Conservation (phyloP, 2,329 filamentous ascomycete species). For the Penicillium sp. region DNA sequence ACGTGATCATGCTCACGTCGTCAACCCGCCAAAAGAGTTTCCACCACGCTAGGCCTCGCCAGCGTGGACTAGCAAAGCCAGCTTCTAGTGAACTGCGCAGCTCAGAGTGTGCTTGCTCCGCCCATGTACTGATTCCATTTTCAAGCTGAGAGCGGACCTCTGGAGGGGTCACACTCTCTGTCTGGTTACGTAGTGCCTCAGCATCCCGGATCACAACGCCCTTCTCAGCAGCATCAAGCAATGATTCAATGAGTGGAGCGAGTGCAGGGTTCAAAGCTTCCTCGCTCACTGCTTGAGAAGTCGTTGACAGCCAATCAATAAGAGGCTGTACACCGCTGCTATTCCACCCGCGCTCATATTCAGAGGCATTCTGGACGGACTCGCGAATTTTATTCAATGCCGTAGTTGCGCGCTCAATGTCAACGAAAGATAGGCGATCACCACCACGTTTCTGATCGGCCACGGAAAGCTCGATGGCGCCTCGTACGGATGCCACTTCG, state of each 20-base stretch:
- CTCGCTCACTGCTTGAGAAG: slow-evolving; percentile 38
- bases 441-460: slow-evolving; percentile 40
- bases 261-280: slow-evolving; percentile 67
- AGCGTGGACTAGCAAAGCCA: slow-evolving; percentile 74
- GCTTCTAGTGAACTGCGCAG: slow-evolving; percentile 77
- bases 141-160: slow-evolving; percentile 57
- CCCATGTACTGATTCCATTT: slow-evolving; percentile 68
- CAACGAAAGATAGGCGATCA: slow-evolving; percentile 57
- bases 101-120: slow-evolving; percentile 79
- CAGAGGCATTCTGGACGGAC: slow-evolving; percentile 68
- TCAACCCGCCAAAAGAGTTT: slow-evolving; percentile 95
- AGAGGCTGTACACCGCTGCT: slow-evolving; percentile 69
- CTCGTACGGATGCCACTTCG: slow-evolving; percentile 39
- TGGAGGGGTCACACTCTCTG: slow-evolving; percentile 45
- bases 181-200: slow-evolving; percentile 36
- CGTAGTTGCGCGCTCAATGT: slow-evolving; percentile 64
- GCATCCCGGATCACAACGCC: slow-evolving; percentile 36
- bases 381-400: slow-evolving; percentile 70
- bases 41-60: slow-evolving; percentile 87
- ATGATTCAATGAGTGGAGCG: slow-evolving; percentile 66
- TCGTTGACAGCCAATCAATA: slow-evolving; percentile 63
- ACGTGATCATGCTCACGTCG: slow-evolving; percentile 81
- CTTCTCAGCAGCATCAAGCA: slow-evolving; percentile 55
- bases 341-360: slow-evolving; percentile 75
- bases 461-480: slow-evolving; percentile 51